Evolutionary conservation across 345 rosid genomes (phyloP), one percentile per base, ranked within the genome.

Genomic region (Cardiospermum halicacabum): DNA sequence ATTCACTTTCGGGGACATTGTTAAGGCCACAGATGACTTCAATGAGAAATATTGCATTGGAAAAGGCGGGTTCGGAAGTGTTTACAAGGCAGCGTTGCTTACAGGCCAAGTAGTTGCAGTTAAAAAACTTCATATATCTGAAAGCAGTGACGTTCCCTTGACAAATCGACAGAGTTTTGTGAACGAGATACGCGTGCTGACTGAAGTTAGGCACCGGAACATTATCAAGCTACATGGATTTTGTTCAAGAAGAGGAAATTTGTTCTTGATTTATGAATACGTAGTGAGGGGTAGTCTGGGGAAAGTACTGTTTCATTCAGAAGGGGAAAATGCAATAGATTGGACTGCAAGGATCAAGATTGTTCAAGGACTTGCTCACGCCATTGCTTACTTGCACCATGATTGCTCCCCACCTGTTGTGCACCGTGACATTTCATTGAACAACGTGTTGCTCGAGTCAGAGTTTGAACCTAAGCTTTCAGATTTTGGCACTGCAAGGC

Each of bases 401-500:
- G 87, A 85, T 71, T 85, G 95, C 78, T 64, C 78, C 24, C 83
- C 80, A 0, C 78, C 87, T 1, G 72, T 88, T 59, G 85, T 85
- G 45, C 96, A 85, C 60, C 39, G 91, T n/a, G 91, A 88, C 72
- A 73, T 88, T 37, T 68, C 87, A 0, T 12, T 70, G 75, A 88
- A 77, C 61, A 85, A 85, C 54, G 56, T 88, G 11, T 57, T 88
- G 82, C 82, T 88, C 0, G 89, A 84, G 66, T 5, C 65, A 19
- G 88, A 71, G 10, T 79, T 70, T 7, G 88, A 79, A 76, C 85
- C 92, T 0, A 66, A 71, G 7, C 83, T 88, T 30, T 63, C 91
- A 0, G 96, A 88, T 74, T 88, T 85, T 55, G 96, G 95, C 66
- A 85, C 75, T 3, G 91, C 91, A 11, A 80, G 87, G 40, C 68